phyloP scores from a whole-genome alignment of 495 filamentous ascomycete genomes.

The Pseudoneurospora amorphoporcata region DNA sequence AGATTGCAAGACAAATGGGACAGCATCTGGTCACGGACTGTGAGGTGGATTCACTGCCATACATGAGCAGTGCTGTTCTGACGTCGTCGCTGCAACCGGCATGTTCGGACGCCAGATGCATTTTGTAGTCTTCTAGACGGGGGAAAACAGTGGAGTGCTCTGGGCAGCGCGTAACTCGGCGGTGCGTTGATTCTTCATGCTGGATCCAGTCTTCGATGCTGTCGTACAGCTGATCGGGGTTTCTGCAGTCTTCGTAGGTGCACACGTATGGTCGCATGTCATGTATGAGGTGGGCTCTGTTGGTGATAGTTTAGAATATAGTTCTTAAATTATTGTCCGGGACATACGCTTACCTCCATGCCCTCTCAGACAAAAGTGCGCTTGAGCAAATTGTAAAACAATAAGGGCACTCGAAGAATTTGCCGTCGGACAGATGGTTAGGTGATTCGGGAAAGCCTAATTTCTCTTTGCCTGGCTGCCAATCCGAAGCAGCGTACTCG shows the following conservation, averaged over 20 bases:
- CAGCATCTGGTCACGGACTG: too few relatives aligned
- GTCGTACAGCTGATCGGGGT: conserved; percentile 15
- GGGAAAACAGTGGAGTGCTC: too few relatives aligned
- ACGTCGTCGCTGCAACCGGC: too few relatives aligned
- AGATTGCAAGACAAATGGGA: not conserved
- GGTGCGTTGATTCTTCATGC: conserved; percentile 11
- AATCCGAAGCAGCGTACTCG: conserved; percentile 2
- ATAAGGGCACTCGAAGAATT: conserved; percentile 15
- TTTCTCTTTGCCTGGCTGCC: not conserved
- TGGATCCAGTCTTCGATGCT: conserved; percentile 17
- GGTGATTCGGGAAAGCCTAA: conserved; percentile 12
- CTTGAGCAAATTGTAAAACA: conserved; percentile 13
- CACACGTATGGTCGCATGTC: conserved; percentile 21
- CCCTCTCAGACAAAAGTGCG: conserved; percentile 3
- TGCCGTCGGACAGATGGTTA: not conserved
- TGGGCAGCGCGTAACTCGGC: not conserved
- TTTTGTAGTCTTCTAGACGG: too few relatives aligned
- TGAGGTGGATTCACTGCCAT: too few relatives aligned
- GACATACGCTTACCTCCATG: conserved; percentile 7
- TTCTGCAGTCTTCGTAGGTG: conserved; percentile 15
- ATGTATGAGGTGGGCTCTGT: conserved; percentile 11
- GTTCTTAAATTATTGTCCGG: too few relatives aligned
- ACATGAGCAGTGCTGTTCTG: too few relatives aligned
- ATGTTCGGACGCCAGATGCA: too few relatives aligned
- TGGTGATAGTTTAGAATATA: too few relatives aligned